Conservation (phyloP, 2,329 filamentous ascomycete genomes). For the Beauveria australis region DNA sequence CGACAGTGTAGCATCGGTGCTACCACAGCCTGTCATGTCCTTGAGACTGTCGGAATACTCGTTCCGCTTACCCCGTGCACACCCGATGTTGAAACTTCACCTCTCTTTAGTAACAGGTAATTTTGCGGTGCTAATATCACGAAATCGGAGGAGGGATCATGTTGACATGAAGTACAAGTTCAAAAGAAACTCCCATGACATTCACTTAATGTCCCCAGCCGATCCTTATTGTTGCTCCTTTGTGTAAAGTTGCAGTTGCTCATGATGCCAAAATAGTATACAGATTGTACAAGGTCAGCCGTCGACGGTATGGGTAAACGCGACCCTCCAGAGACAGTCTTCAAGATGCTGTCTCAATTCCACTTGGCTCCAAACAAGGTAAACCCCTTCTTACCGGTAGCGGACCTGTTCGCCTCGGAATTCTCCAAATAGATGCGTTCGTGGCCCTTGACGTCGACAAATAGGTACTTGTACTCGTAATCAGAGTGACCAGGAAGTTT, state of each 20-base stretch:
- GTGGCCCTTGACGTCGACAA: slow-evolving; percentile 69
- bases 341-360: slow-evolving; percentile 17
- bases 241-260: not conserved
- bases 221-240: not conserved
- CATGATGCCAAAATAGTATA: slow-evolving; percentile 7
- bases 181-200: not conserved
- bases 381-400: slow-evolving; percentile 32
- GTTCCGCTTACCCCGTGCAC: too few species aligned
- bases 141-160: too few species aligned
- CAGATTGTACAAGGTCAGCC: slow-evolving; percentile 1
- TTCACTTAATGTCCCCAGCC: not conserved
- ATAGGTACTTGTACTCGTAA: slow-evolving; percentile 72
- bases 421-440: slow-evolving; percentile 59
- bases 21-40: too few species aligned
- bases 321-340: not conserved
- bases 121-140: too few species aligned
- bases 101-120: too few species aligned
- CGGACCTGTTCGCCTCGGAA: slow-evolving; percentile 32
- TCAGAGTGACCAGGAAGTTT: slow-evolving; percentile 56
- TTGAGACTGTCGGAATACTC: too few species aligned
- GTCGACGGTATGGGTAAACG: not conserved
- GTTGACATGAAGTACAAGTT: too few species aligned
- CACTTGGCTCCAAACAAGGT: slow-evolving; percentile 58
- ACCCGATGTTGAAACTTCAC: too few species aligned
- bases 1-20: too few species aligned